Conservation (phyloP, 192 early-diverging fungal genomes). For the Linnemannia zychae region DNA sequence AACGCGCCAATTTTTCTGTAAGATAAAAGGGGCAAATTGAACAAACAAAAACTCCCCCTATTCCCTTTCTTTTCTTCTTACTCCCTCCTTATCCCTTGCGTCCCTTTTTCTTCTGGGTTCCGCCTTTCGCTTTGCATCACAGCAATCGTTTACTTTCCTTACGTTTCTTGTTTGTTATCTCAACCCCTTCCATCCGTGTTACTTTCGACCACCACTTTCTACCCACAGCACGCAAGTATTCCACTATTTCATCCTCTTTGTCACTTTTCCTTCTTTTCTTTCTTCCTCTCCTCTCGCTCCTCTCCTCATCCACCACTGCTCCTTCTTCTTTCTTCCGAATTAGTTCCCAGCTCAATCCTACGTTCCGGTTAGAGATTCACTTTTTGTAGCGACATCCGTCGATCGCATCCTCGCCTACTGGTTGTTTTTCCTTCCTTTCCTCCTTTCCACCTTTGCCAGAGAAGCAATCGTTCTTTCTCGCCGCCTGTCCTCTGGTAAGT, state of each 20-base stretch:
- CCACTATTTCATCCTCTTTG: not conserved
- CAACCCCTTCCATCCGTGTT: not conserved
- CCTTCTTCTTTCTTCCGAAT: not conserved
- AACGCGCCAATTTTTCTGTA: not conserved
- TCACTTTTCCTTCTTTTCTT: not conserved
- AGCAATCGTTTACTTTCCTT: not conserved
- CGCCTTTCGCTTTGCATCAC: not conserved
- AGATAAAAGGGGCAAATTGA: not conserved
- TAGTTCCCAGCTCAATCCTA: not conserved
- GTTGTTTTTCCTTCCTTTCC: not conserved
- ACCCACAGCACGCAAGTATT: not conserved
- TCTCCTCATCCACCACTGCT: not conserved
- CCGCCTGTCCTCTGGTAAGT: not conserved
- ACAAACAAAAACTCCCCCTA: not conserved
- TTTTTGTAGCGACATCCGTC: not conserved
- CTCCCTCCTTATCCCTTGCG: not conserved
- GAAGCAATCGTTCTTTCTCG: not conserved
- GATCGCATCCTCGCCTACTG: not conserved
- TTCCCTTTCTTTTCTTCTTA: not conserved
- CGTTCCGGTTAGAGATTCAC: not conserved
- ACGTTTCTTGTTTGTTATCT: conserved; percentile 13
- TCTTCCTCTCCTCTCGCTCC: not conserved
- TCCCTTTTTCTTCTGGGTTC: not conserved
- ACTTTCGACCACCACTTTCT: not conserved
- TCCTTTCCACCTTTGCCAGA: not conserved